Base-by-base conservation (phyloP, 345 rosid genomes). In the Hirschfeldia incana region DNA sequence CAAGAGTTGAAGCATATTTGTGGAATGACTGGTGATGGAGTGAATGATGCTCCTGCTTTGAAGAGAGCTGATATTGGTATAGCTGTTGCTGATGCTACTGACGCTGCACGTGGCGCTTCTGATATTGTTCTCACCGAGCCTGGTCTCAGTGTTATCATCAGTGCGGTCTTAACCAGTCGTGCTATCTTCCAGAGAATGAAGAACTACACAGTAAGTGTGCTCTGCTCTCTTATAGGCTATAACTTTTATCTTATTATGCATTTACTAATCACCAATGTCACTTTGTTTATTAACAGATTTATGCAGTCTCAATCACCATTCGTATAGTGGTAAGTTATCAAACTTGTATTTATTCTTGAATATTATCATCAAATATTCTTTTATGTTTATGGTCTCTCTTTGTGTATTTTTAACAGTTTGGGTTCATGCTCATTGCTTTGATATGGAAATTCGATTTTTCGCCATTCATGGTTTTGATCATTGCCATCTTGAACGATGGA, bases 381-480 rank as follows among this genome's bases (percentile, higher is more conserved):
- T 46, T 36, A 26, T 36, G 36, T 58, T 36, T 6, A 10, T 53
- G 30, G 21, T 64, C 64, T 37, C 30, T 82, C 13, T 15, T 53
- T 36, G 21, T 15, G 13, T 21, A 0, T 8, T 28, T 73, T 79
- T 46, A 70, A 81, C 86, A 92, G 97, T 85, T 94, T 63, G 97
- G 97, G 37, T 94, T 94, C 83, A 79, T 94, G 94, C 80, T 94
- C 32, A 91, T 94, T 66, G 94, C 97, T 62, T 84, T 94, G 30
- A 87, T 94, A 70, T 94, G 98, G 98, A 78, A 78, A 76, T 94
- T 84, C 9, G 97, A 94, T 78, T 94, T 94, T 81, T 88, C 98
- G 1, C 98, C 98, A 2, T 94, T 94, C 87, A 91, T 94, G 98
- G 95, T 94, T 82, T 81, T 94, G 86, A 92, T 94, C 65, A 94